Evolutionary conservation across 257 asterid genomes (phyloP).

Genomic region (Misopates orontium): DNA sequence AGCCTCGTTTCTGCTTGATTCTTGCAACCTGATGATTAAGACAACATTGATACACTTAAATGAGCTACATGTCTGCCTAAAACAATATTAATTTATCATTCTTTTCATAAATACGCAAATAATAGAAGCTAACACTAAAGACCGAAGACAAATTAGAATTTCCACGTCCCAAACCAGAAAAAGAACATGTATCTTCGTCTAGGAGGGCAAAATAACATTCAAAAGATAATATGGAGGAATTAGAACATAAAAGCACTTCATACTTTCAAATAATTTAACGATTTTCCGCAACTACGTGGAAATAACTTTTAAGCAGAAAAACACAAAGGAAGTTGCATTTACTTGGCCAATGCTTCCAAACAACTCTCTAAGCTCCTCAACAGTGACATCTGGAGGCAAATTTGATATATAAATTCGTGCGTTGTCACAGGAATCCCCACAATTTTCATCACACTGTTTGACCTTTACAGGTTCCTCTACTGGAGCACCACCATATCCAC

Average conservation of each 20-base stretch:
- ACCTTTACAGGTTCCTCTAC: constrained; percentile 70
- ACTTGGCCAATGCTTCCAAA: constrained; percentile 99
- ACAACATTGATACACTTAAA: constrained; percentile 4
- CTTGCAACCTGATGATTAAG: constrained; percentile 71
- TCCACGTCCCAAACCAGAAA: neutral
- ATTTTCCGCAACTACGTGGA: neutral
- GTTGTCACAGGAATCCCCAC: constrained; percentile 94
- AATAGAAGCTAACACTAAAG: neutral
- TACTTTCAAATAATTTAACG: constrained; percentile 4
- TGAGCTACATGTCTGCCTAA: neutral
- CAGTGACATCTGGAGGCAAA: constrained; percentile 94
- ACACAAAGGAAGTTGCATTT: constrained; percentile 48
- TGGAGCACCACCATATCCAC: constrained; percentile 68
- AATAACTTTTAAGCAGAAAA: constrained; percentile 23
- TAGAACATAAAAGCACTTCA: constrained; percentile 18
- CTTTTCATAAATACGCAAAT: constrained; percentile 6
- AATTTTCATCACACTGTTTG: constrained; percentile 93
- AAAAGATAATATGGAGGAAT: neutral
- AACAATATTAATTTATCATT: neutral
- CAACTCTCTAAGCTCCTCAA: constrained; percentile 87
- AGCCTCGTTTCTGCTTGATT: constrained; percentile 97
- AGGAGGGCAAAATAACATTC: neutral
- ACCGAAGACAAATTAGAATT: neutral
- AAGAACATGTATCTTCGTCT: neutral
- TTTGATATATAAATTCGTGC: constrained; percentile 95